Conservation (phyloP, 1,284 basidiomycete species). For the Pholiota adiposa region DNA sequence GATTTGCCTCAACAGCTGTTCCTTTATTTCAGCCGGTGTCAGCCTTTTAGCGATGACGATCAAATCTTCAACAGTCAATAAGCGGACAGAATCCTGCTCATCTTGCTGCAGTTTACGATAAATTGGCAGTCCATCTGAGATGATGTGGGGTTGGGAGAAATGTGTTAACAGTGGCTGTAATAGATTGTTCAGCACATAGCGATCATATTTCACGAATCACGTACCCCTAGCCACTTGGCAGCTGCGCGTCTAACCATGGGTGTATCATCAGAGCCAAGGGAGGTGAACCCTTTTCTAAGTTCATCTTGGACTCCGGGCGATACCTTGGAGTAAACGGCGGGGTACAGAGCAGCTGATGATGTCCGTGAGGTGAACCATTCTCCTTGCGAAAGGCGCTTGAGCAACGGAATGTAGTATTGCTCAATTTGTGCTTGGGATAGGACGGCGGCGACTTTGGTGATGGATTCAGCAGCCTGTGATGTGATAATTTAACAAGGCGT, state of each 20-base stretch:
- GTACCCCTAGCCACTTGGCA: conserved; percentile 93
- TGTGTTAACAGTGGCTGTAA: conserved; percentile 77
- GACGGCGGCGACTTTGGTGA: conserved; percentile 87
- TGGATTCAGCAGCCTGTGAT: conserved; percentile 92
- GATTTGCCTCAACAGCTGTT: conserved; percentile 88
- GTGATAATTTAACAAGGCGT: conserved; percentile 19
- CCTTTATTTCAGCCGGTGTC: conserved; percentile 86
- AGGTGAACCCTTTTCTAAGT: conserved; percentile 84
- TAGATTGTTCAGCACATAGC: conserved; percentile 6
- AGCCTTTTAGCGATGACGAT: conserved; percentile 92
- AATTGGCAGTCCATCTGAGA: conserved; percentile 90
- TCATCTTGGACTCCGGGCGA: conserved; percentile 83
- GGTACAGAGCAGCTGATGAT: conserved; percentile 93
- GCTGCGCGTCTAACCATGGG: conserved; percentile 99
- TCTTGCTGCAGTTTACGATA: conserved; percentile 95
- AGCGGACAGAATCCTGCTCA: conserved; percentile 97
- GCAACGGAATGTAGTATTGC: conserved; percentile 89
- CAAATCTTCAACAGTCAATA: conserved; percentile 95
- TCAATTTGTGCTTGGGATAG: conserved; percentile 87
- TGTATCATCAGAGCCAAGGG: conserved; percentile 92
- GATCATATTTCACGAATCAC: conserved; percentile 37
- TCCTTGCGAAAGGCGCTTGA: conserved; percentile 89
- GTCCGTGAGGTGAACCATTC: conserved; percentile 99
- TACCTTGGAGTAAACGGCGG: conserved; percentile 89
- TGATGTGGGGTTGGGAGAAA: conserved; percentile 77